Base-by-base conservation (phyloP, 2,329 filamentous ascomycete species). In the Didymellaceae sp. region DNA sequence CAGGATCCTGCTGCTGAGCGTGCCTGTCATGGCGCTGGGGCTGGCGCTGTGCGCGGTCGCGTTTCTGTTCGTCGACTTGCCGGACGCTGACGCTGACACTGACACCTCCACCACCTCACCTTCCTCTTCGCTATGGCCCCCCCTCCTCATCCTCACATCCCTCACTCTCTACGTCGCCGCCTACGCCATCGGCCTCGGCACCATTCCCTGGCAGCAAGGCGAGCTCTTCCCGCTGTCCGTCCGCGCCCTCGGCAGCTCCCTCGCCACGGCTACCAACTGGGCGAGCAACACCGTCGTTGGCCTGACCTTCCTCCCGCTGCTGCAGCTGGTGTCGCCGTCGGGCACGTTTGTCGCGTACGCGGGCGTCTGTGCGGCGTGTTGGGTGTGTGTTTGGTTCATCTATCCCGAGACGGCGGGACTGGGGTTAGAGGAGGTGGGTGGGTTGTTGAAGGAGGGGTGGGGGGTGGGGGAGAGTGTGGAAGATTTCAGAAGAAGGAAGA, bases 141-240 rank as follows among this genome's bases (percentile, higher is more conserved):
- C 63, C 0, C 14, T 86, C 14, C 87, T 97, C 33, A 81, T 97
- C 2, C 56, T 83, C 31, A 88, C 88, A 57, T 87, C 97, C 70
- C 87, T 91, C 72, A 61, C n/a, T n/a, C n/a, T 91, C 6, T 97
- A 95, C 72, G 91, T 96, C 2, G 88, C 90, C 7, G 81, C 87
- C 1, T 97, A 95, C 68, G 93, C 93, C 1, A 79, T 92, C 1
- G 93, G 93, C 2, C 80, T 97, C 2, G 93, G 93, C 7, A 95
- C 91, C 63, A 91, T 97, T 2, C 92, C 93, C 0, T 97, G 93
- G 93, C 93, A 96, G 81, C 92, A 96, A 75, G 90, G 87, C 61
- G 93, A 97, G 75, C 68, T 96, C 24, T 97, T 97, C 67, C 89
- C 91, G 1, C 78, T 92, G 38, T 80, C 81, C 22, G 88, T 91